These are phyloP conservation scores for Calonectria multiphialidica DNA, from an alignment of 2,329 filamentous ascomycete species.

Conservation along the genomic window DNA sequence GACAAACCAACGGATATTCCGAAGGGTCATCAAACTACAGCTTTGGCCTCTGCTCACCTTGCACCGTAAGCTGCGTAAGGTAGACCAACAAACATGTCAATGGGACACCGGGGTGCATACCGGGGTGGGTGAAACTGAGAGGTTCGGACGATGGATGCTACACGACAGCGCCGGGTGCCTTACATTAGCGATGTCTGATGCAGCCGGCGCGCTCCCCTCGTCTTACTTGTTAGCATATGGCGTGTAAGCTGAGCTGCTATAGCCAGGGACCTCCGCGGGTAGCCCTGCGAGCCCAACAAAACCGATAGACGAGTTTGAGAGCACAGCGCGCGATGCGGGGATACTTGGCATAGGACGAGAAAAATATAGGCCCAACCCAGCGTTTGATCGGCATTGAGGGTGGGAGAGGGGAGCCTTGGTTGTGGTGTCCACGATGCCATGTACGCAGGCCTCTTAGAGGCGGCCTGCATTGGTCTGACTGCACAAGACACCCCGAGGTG, in stretches of 20 bases:
- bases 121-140: constrained; percentile 4
- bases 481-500: not conserved
- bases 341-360: not conserved
- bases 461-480: not conserved
- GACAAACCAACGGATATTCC: not conserved
- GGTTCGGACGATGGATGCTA: constrained; percentile 22
- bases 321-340: constrained; percentile 17
- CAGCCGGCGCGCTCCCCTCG: constrained; percentile 14
- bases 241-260: not conserved
- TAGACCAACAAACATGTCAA: constrained; percentile 1
- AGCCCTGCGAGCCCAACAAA: not conserved
- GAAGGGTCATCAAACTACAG: not conserved
- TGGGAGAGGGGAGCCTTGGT: not conserved
- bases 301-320: constrained; percentile 22
- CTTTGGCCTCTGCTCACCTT: not conserved
- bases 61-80: constrained; percentile 15
- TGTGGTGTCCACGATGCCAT: not conserved
- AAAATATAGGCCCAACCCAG: constrained; percentile 4
- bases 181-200: constrained; percentile 17
- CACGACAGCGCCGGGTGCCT: not conserved
- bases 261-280: not conserved
- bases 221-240: not conserved
- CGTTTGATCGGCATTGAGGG: constrained; percentile 7
- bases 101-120: not conserved
- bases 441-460: not conserved